Base-by-base conservation (phyloP, 2,329 filamentous ascomycete species). In the Exserohilum turcica region DNA sequence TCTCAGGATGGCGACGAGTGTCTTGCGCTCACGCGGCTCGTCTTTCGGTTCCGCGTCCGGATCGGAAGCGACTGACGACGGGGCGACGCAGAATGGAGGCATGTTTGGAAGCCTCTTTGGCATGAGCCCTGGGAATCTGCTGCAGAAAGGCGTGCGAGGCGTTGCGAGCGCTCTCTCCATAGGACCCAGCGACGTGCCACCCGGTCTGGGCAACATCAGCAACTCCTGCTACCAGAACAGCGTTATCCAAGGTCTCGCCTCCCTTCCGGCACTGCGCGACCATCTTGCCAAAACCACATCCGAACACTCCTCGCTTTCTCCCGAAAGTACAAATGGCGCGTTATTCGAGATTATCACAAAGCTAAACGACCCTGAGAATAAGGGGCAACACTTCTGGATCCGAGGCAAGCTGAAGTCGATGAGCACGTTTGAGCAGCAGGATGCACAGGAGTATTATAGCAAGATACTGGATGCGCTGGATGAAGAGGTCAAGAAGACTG, bases 161-260 rank as follows among this genome's bases (percentile, higher is more conserved):
- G 56, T 74, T 4, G 65, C 71, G 7, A 73, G 72, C n/a, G 74
- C 74, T 15, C 61, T 73, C 28, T 66, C 76, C 3, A 65, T 60
- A 40, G 65, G 49, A 7, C 54, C 63, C 28, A 67, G 63, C 50
- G 57, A 68, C 46, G 73, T 68, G 10, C 79, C 79, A 12, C 70
- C 79, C 1, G 94, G 94, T 0, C 78, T 97, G 47, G 91, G 91
- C 8, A 99, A 99, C 72, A 88, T 87, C 78, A 91, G 96, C 77
- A 96, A 97, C 72, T 96, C 92, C 1, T 97, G 94, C 78, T 99
- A 96, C 73, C 94, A 97, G 75, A 99, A 99, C 74, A 97, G 92
- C 70, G 88, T 97, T 16, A 85, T 99, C 9, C 92, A 96, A 73
- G 79, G 78, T 27, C 67, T 97, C 36, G 87, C 92, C 1, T 88